These are phyloP conservation scores for Colletotrichum sp. DNA, from an alignment of 2,329 filamentous ascomycete genomes.

Conservation along the genomic window DNA sequence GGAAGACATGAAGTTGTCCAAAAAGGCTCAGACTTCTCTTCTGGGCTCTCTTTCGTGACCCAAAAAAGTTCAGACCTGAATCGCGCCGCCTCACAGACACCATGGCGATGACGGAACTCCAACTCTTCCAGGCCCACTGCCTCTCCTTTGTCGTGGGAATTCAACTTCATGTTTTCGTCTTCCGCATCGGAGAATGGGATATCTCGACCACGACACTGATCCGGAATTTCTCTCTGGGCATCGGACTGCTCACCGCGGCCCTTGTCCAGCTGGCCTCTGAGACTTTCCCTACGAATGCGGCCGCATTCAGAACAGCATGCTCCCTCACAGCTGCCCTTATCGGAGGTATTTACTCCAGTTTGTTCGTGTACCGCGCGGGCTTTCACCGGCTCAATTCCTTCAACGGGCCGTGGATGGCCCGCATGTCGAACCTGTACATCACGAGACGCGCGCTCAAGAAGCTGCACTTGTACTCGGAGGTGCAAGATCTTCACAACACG, in stretches of 20 bases:
- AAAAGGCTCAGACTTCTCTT: not conserved
- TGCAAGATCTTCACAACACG: constrained; percentile 28
- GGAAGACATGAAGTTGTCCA: not conserved
- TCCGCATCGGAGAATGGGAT: constrained; percentile 32
- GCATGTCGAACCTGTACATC: constrained; percentile 27
- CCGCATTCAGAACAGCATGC: not conserved
- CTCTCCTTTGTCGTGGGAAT: constrained; percentile 11
- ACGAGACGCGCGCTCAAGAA: constrained; percentile 26
- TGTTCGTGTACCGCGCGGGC: constrained; percentile 23
- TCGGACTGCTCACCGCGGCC: not conserved
- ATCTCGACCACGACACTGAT: constrained; percentile 17
- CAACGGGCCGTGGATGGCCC: constrained; percentile 29
- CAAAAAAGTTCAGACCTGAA: not conserved
- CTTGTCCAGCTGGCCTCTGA: not conserved
- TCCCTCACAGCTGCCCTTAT: not conserved
- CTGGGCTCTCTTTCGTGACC: not conserved
- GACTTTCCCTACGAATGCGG: not conserved
- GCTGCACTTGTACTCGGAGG: constrained; percentile 27
- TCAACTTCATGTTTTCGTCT: constrained; percentile 23
- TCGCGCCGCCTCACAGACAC: not conserved
- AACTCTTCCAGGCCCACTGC: not conserved
- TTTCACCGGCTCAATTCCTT: constrained; percentile 32
- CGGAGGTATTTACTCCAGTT: constrained; percentile 22
- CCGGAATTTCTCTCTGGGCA: not conserved
- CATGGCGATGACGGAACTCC: not conserved